Evolutionary conservation across 139 green algal genomes (phyloP).

Genomic region (Chlamydomonas eustigma): DNA sequence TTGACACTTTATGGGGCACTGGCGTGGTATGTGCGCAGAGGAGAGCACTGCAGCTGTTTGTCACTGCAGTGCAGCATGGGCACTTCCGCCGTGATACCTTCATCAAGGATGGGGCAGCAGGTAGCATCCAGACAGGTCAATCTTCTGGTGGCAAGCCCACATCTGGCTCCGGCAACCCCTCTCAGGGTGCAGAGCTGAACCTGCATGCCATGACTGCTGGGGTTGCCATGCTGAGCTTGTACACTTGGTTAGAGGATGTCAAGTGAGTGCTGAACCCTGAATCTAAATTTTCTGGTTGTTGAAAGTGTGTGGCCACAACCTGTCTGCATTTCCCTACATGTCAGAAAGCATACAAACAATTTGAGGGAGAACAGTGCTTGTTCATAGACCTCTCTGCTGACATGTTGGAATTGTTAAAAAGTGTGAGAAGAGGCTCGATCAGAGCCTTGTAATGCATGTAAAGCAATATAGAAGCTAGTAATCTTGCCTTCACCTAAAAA

Average conservation of each 20-base stretch:
- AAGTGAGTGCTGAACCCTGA: too few relatives aligned
- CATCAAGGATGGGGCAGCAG: background rate
- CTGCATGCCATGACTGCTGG: slow-evolving; percentile 81
- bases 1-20: slow-evolving; percentile 13
- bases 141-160: background rate
- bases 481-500: too few relatives aligned
- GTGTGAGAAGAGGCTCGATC: too few relatives aligned
- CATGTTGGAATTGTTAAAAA: background rate
- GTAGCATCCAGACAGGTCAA: background rate
- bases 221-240: slow-evolving; percentile 77
- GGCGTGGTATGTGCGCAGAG: slow-evolving; percentile 32
- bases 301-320: background rate
- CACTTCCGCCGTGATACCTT: slow-evolving; percentile 34
- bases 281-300: too few relatives aligned
- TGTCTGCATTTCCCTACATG: too few relatives aligned
- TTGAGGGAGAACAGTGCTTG: too few relatives aligned
- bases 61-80: slow-evolving; percentile 43
- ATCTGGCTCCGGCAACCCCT: background rate
- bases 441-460: too few relatives aligned
- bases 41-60: slow-evolving; percentile 53
- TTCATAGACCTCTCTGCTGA: background rate
- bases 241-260: slow-evolving; percentile 67
- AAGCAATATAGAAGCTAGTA: too few relatives aligned
- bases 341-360: too few relatives aligned
- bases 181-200: slow-evolving; percentile 55